These are phyloP conservation scores for Perkinsus chesapeaki DNA, from an alignment of 169 alveolate genomes.

Conservation along the genomic window DNA sequence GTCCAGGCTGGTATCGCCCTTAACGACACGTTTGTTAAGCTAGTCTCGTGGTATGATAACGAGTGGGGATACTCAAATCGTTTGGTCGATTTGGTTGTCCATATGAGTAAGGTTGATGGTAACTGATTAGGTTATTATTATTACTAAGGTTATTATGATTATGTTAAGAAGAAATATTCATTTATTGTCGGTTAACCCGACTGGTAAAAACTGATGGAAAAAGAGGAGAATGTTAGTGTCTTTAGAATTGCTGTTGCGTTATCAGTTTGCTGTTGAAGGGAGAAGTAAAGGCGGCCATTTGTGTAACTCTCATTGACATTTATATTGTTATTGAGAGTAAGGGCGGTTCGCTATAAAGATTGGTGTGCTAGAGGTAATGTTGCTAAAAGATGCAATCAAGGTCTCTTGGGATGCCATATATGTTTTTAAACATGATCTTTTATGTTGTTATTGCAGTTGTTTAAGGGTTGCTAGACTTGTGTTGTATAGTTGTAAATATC, in stretches of 20 bases:
- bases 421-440: neutral
- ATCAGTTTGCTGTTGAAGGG: neutral
- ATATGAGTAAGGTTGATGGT: conserved; percentile 44
- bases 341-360: neutral
- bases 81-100: conserved; percentile 83
- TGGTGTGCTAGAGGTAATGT: neutral
- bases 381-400: neutral
- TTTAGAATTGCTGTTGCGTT: neutral
- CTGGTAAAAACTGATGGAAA: neutral
- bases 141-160: neutral
- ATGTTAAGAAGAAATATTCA: neutral
- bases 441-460: neutral
- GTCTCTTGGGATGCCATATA: neutral
- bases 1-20: conserved; percentile 94
- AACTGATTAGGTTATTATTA: neutral
- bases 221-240: neutral
- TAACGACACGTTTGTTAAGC: conserved; percentile 87
- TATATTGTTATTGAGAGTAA: neutral
- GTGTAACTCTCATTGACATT: neutral
- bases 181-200: neutral
- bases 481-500: neutral
- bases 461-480: neutral
- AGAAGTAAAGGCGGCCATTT: neutral
- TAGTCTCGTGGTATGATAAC: conserved; percentile 96
- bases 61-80: conserved; percentile 98